Percentiles rank a stretch among this genome's conserved stretches.
Evolutionary conservation across 2,329 filamentous ascomycete genomes (phyloP).

Genomic region (Drechslerella stenobrocha): DNA sequence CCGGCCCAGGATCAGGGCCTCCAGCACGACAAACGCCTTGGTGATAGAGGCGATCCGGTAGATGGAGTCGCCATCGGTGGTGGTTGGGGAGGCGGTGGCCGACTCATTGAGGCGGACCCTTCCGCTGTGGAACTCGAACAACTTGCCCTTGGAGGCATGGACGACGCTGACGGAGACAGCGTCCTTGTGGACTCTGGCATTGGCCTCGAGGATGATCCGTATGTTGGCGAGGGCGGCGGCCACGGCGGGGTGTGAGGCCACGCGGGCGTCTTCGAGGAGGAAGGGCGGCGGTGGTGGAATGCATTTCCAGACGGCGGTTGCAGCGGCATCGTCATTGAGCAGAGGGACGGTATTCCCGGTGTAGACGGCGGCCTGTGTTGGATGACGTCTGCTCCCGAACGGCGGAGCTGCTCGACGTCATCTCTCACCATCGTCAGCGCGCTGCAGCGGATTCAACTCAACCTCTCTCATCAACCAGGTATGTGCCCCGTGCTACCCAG

Average conservation of each 20-base stretch:
- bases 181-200: constrained; percentile 17
- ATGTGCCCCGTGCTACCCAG: no score
- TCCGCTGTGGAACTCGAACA: constrained; percentile 39
- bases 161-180: constrained; percentile 38
- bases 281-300: constrained; percentile 34
- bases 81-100: constrained; percentile 2
- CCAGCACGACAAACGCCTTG: constrained; percentile 26
- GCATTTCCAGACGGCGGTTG: constrained; percentile 17
- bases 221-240: constrained; percentile 17
- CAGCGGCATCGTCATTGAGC: neutral
- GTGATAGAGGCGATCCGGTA: constrained; percentile 34
- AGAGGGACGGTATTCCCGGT: constrained; percentile 13
- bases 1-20: constrained; percentile 18
- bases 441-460: no score
- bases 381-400: neutral
- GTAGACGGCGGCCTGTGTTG: constrained; percentile 2
- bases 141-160: constrained; percentile 36
- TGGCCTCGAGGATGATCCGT: constrained; percentile 4
- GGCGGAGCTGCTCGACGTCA: no score
- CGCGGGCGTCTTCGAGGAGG: constrained; percentile 21
- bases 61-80: constrained; percentile 21
- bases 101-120: constrained; percentile 30
- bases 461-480: no score
- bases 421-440: neutral
- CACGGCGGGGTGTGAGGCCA: constrained; percentile 13